Evolutionary conservation across 768 basidiomycete species (phyloP).

Genomic region (Saitozyma sp.): DNA sequence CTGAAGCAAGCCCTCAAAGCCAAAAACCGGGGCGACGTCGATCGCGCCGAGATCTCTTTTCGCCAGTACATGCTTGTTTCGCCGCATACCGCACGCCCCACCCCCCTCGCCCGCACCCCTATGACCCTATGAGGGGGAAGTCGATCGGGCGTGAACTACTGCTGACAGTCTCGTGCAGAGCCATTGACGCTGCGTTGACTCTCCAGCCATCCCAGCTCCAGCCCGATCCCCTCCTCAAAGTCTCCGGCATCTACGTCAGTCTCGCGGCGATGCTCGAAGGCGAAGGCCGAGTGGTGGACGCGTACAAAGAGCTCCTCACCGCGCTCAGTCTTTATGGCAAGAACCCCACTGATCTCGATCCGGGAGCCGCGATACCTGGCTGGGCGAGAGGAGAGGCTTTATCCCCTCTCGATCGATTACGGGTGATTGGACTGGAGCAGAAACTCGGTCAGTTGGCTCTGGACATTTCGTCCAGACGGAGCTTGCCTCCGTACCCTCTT

Average conservation of each 20-base stretch:
- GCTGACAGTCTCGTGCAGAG: conserved; percentile 20
- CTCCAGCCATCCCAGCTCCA: conserved; percentile 33
- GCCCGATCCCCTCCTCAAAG: conserved; percentile 45
- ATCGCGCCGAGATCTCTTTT: conserved; percentile 40
- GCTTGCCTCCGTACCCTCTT: conserved; percentile 21
- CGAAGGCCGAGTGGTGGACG: conserved; percentile 33
- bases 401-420: conserved; percentile 31
- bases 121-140: not conserved
- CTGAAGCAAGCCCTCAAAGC: conserved; percentile 48
- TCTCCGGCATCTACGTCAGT: conserved; percentile 48
- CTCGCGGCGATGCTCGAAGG: conserved; percentile 42
- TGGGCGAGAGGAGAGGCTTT: conserved; percentile 11
- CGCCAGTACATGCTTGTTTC: conserved; percentile 27
- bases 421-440: conserved; percentile 45
- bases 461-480: conserved; percentile 13
- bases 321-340: conserved; percentile 36
- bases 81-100: not conserved
- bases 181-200: conserved; percentile 40
- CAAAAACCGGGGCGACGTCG: conserved; percentile 39
- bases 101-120: not conserved
- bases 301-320: conserved; percentile 33
- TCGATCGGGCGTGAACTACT: not conserved
- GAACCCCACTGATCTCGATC: conserved; percentile 10
- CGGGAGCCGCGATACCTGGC: conserved; percentile 4
- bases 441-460: conserved; percentile 48